Conservation (phyloP, 148 eudicot genomes). For the Nepenthes gracilis region DNA sequence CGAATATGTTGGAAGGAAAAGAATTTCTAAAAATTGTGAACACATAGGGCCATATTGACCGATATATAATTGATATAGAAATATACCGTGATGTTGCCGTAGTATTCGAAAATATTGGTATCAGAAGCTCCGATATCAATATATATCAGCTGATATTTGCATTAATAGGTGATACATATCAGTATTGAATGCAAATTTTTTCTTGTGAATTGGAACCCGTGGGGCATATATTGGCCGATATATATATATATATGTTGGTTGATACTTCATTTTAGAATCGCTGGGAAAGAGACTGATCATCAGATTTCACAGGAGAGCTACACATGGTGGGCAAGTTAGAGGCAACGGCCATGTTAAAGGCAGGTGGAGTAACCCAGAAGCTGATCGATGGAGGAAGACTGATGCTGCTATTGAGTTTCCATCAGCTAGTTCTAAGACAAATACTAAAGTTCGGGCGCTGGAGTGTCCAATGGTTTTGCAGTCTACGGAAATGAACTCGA, state of each 20-base stretch:
- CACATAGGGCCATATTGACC: no score
- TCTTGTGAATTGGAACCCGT: no score
- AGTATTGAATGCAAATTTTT: no score
- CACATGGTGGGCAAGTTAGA: constrained; percentile 37
- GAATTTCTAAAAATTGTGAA: no score
- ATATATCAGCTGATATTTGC: no score
- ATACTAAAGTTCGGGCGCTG: constrained; percentile 14
- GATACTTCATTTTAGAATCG: neutral
- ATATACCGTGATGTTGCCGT: no score
- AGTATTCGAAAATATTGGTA: no score
- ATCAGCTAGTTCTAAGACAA: constrained; percentile 22
- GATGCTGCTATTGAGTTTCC: constrained; percentile 22
- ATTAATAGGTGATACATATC: no score
- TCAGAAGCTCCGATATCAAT: no score
- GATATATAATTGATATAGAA: no score
- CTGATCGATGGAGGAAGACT: constrained; percentile 48
- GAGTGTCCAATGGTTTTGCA: constrained; percentile 16
- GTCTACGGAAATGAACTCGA: constrained; percentile 20
- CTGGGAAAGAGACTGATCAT: constrained; percentile 11
- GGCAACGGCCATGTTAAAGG: constrained; percentile 38
- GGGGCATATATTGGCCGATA: no score
- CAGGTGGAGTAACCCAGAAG: constrained; percentile 34
- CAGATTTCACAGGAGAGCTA: constrained; percentile 39
- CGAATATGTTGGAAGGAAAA: no score
- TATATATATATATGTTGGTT: neutral